Evolutionary conservation across 441 rosid species (phyloP).

Genomic region (Manihot esculenta): DNA sequence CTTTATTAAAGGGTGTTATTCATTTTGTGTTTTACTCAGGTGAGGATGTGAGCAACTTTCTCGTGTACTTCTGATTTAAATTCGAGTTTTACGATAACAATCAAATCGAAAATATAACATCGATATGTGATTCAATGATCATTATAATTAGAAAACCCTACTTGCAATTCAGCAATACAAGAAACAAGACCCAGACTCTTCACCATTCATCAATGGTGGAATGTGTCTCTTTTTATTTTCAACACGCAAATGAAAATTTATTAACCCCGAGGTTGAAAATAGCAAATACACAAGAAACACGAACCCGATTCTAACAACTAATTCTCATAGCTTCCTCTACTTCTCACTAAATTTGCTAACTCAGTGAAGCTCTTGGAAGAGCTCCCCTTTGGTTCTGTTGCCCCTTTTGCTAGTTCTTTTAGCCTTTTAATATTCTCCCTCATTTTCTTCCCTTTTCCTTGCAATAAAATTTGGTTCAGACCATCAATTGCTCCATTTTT

Average conservation of each 20-base stretch:
- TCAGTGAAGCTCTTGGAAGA: slow-evolving; percentile 22
- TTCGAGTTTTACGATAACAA: too few species aligned
- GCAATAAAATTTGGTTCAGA: slow-evolving; percentile 15
- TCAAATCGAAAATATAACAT: too few species aligned
- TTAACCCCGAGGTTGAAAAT: background rate
- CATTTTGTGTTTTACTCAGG: too few species aligned
- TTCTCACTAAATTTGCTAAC: slow-evolving; percentile 9
- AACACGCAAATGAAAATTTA: background rate
- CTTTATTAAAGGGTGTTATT: too few species aligned
- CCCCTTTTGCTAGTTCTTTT: slow-evolving; percentile 12
- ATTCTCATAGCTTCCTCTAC: background rate
- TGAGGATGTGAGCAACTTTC: too few species aligned
- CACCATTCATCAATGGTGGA: too few species aligned
- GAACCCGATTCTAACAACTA: too few species aligned
- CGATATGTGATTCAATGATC: too few species aligned
- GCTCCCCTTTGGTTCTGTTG: slow-evolving; percentile 22
- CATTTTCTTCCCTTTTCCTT: slow-evolving; percentile 24
- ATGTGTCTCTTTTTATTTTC: background rate
- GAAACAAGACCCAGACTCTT: too few species aligned
- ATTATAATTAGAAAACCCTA: too few species aligned
- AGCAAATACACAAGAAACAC: background rate
- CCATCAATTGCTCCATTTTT: slow-evolving; percentile 17
- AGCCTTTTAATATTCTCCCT: slow-evolving; percentile 20
- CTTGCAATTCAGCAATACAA: too few species aligned
- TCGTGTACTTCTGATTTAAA: too few species aligned